A percentile compares a stretch with the other conserved stretches of the same genome.
Evolutionary conservation across 1,139 yeast species (phyloP).

Genomic region (Saccharomycopsis hybrid): DNA sequence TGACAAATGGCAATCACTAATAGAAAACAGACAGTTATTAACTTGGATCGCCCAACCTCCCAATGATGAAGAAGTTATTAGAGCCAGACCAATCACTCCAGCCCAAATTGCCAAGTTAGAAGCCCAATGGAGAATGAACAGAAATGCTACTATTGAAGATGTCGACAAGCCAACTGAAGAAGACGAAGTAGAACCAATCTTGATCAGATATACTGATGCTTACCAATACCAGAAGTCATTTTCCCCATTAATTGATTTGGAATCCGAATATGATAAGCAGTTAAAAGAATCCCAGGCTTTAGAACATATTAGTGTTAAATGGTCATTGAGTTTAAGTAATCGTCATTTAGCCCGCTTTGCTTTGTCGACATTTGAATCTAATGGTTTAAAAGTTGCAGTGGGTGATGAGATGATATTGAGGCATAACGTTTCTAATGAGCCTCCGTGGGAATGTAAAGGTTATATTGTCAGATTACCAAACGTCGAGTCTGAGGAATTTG

Average conservation of each 20-base stretch:
- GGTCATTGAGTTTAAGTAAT: slow-evolving; percentile 67
- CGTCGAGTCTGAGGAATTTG: slow-evolving; percentile 60
- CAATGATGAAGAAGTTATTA: slow-evolving; percentile 52
- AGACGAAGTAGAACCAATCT: slow-evolving; percentile 58
- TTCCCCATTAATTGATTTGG: slow-evolving; percentile 77
- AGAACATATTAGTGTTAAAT: slow-evolving; percentile 64
- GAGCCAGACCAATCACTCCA: slow-evolving; percentile 49
- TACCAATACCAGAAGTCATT: slow-evolving; percentile 80
- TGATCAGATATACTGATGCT: slow-evolving; percentile 76
- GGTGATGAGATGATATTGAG: slow-evolving; percentile 77
- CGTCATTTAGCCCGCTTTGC: slow-evolving; percentile 65
- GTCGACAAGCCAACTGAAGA: slow-evolving; percentile 41
- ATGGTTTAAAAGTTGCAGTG: slow-evolving; percentile 67
- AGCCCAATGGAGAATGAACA: slow-evolving; percentile 71
- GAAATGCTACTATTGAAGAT: slow-evolving; percentile 62
- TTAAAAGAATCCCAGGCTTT: slow-evolving; percentile 75
- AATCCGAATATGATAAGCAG: slow-evolving; percentile 72
- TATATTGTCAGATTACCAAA: slow-evolving; percentile 68
- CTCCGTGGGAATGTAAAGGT: slow-evolving; percentile 66
- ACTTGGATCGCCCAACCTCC: slow-evolving; percentile 79
- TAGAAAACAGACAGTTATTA: slow-evolving; percentile 70
- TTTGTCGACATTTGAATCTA: slow-evolving; percentile 59
- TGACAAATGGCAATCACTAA: slow-evolving; percentile 79
- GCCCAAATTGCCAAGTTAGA: slow-evolving; percentile 70
- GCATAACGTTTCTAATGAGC: slow-evolving; percentile 42